Percentiles rank a stretch among this genome's conserved stretches.
These are phyloP conservation scores for Actinomortierella wolfii DNA, from an alignment of 371 early-diverging fungal species.

Conservation along the genomic window DNA sequence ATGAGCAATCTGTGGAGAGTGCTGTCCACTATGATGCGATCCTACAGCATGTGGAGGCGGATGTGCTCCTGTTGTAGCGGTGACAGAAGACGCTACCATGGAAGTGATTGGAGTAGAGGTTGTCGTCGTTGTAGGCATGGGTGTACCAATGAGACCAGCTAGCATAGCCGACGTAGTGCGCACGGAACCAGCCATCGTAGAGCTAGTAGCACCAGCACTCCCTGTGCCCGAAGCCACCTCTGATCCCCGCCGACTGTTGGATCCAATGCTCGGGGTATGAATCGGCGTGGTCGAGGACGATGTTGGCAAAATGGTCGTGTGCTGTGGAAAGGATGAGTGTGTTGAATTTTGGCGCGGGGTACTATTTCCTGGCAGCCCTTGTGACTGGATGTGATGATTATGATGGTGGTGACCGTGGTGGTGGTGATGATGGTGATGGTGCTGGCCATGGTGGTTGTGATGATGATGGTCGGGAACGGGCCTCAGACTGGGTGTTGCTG, in stretches of 20 bases:
- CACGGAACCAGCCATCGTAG: constrained; percentile 4
- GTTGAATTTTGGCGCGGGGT: too few relatives aligned
- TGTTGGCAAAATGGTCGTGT: too few relatives aligned
- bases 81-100: constrained; percentile 1
- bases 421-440: constrained; percentile 2
- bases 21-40: too few relatives aligned
- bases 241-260: constrained; percentile 25
- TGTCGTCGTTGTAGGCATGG: constrained; percentile 6
- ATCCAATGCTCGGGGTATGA: too few relatives aligned
- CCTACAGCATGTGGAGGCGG: neutral
- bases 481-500: constrained; percentile 35
- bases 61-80: neutral
- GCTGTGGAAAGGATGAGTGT: too few relatives aligned
- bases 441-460: constrained; percentile 6
- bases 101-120: neutral
- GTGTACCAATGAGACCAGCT: constrained; percentile 30
- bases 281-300: too few relatives aligned
- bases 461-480: constrained; percentile 40
- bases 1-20: too few relatives aligned
- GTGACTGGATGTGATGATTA: constrained; percentile 13
- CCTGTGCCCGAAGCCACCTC: constrained; percentile 12
- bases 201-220: too few relatives aligned
- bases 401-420: neutral
- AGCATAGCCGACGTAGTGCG: constrained; percentile 20
- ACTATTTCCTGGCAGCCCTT: too few relatives aligned